These are phyloP conservation scores for Monosporozyma siamensis DNA, from an alignment of 805 yeast species.

Conservation along the genomic window DNA sequence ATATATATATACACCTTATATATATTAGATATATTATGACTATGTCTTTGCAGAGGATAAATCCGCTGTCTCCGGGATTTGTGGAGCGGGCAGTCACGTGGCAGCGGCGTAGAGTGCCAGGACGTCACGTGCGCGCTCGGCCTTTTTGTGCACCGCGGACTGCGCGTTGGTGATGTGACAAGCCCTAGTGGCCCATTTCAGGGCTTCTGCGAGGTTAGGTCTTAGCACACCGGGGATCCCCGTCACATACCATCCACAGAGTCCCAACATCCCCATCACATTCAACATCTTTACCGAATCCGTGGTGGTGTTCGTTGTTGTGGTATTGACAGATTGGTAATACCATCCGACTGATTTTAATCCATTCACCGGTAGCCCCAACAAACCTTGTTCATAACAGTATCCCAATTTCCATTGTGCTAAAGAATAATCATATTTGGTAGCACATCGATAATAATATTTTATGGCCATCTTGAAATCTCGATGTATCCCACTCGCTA, in stretches of 20 bases:
- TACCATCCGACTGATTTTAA: constrained; percentile 65
- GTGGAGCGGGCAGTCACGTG: constrained; percentile 20
- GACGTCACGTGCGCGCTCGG: background rate
- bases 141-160: background rate
- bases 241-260: constrained; percentile 70
- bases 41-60: too few species aligned
- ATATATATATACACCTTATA: too few species aligned
- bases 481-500: too few species aligned
- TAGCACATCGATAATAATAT: constrained; percentile 51
- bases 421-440: constrained; percentile 46
- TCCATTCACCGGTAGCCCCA: constrained; percentile 44
- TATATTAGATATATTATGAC: too few species aligned
- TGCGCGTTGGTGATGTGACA: background rate
- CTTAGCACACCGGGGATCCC: constrained; percentile 49
- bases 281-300: constrained; percentile 38
- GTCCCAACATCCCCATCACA: constrained; percentile 58
- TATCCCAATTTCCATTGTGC: constrained; percentile 65
- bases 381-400: constrained; percentile 61
- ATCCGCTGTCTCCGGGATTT: too few species aligned
- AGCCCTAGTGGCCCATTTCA: constrained; percentile 47
- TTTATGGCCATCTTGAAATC: constrained; percentile 32
- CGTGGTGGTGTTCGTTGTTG: too few species aligned
- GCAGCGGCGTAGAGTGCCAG: background rate
- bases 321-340: constrained; percentile 44
- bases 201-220: constrained; percentile 56